A percentile compares a stretch with the other conserved stretches of the same genome.
phyloP scores from a whole-genome alignment of 805 yeast genomes.

The Candida glaebosa region DNA sequence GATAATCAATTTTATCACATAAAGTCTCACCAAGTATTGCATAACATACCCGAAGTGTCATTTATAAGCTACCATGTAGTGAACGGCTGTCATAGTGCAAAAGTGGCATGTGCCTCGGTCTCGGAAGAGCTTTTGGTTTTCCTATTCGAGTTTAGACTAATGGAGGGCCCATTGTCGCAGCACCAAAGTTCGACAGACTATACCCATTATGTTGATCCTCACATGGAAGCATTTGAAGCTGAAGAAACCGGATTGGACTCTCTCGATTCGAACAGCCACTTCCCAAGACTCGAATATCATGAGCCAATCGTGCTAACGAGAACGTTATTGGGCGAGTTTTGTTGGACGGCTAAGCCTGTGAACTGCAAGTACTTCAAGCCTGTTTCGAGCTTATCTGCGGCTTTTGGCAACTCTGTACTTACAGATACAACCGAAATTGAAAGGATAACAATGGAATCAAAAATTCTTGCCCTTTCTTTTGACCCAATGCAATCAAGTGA shows the following conservation, averaged over 20 bases:
- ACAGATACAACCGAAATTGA: constrained; percentile 26
- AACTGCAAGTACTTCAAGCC: constrained; percentile 39
- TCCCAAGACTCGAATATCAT: constrained; percentile 20
- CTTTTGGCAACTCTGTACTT: constrained; percentile 44
- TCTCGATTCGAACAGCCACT: constrained; percentile 10
- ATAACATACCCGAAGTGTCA: constrained; percentile 54
- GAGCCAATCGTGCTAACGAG: constrained; percentile 28
- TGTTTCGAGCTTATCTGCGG: constrained; percentile 46
- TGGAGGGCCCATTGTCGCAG: constrained; percentile 23
- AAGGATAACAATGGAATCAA: constrained; percentile 39
- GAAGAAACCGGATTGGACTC: constrained; percentile 10
- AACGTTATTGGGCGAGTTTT: constrained; percentile 41
- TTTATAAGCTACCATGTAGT: constrained; percentile 21
- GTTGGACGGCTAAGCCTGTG: constrained; percentile 51
- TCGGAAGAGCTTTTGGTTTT: constrained; percentile 44
- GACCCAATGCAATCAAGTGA: constrained; percentile 41
- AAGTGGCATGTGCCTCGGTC: constrained; percentile 41
- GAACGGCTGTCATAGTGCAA: constrained; percentile 22
- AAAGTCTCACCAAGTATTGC: constrained; percentile 41
- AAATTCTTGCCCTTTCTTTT: constrained; percentile 31
- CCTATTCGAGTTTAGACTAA: constrained; percentile 25
- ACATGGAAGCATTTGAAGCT: constrained; percentile 22
- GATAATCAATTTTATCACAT: constrained; percentile 27
- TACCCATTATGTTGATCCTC: constrained; percentile 25
- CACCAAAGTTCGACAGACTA: constrained; percentile 9